Evolutionary conservation across 1,139 yeast species (phyloP).

Genomic region (Hanseniaspora uvarum): DNA sequence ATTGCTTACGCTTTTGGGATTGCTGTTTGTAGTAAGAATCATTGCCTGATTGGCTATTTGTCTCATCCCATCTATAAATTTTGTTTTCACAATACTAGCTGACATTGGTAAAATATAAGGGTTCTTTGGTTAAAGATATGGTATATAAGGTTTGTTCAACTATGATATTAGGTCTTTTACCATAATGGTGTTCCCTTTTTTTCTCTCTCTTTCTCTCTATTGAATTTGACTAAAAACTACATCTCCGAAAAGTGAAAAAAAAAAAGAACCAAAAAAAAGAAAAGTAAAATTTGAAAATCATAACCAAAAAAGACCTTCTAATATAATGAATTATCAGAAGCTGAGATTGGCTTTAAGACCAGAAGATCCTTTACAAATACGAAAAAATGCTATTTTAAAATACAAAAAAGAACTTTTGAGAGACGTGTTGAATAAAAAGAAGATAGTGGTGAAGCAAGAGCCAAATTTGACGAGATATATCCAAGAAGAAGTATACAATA

Average conservation of each 20-base stretch:
- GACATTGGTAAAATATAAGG: not conserved
- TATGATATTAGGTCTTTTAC: no score
- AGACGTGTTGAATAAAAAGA: not conserved
- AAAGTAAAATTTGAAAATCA: not conserved
- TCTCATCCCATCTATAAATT: constrained; percentile 34
- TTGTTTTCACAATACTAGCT: constrained; percentile 21
- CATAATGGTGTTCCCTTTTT: no score
- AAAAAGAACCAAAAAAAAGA: not conserved
- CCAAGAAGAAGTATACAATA: not conserved
- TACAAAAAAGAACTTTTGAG: not conserved
- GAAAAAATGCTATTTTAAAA: not conserved
- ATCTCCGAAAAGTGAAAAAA: not conserved
- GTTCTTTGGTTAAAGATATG: no score
- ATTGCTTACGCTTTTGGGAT: constrained; percentile 20
- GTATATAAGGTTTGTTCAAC: no score
- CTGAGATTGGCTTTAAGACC: not conserved
- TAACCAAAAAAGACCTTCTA: not conserved
- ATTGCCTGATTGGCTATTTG: constrained; percentile 35
- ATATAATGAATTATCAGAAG: not conserved
- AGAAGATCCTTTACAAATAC: not conserved
- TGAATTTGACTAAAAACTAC: not conserved
- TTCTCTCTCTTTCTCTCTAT: not conserved
- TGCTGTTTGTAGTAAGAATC: constrained; percentile 33
- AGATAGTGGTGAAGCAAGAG: not conserved
- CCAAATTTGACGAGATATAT: not conserved